Conservation (phyloP, 495 filamentous ascomycete species). For the Neurospora sp. region DNA sequence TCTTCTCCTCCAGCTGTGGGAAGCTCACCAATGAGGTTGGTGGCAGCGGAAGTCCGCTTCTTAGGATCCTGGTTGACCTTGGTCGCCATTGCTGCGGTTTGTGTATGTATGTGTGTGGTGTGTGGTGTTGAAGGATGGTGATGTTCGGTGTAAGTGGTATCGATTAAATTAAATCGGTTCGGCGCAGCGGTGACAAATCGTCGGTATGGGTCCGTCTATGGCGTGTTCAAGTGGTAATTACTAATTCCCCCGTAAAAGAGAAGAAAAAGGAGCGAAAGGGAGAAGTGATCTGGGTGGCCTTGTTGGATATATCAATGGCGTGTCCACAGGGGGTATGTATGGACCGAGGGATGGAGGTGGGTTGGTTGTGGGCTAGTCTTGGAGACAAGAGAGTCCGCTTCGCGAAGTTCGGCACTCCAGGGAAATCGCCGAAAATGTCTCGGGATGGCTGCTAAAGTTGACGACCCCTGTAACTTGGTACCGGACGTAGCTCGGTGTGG, state of each 20-base stretch:
- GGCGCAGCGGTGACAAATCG: background rate
- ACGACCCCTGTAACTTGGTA: background rate
- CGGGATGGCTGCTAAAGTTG: background rate
- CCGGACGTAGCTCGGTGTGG: background rate
- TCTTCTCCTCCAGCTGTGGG: background rate
- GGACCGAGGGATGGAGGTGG: background rate
- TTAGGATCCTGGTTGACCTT: constrained; percentile 55
- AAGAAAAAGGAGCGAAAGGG: background rate
- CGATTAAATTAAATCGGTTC: background rate
- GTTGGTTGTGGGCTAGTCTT: background rate
- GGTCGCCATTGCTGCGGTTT: constrained; percentile 26
- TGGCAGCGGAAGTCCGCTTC: constrained; percentile 75
- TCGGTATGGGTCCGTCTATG: background rate
- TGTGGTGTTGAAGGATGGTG: background rate
- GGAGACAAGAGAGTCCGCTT: background rate
- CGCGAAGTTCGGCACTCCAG: background rate
- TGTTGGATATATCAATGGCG: background rate
- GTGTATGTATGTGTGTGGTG: constrained; percentile 2
- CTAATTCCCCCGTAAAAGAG: background rate
- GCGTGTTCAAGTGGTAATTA: background rate
- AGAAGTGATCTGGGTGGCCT: background rate
- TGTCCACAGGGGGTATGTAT: background rate
- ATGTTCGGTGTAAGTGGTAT: background rate
- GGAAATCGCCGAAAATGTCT: background rate
- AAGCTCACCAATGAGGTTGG: constrained; percentile 80